Percentiles rank a stretch among this genome's conserved stretches.
Conservation (phyloP, 305 asterid species). For the Solanum chacoense region DNA sequence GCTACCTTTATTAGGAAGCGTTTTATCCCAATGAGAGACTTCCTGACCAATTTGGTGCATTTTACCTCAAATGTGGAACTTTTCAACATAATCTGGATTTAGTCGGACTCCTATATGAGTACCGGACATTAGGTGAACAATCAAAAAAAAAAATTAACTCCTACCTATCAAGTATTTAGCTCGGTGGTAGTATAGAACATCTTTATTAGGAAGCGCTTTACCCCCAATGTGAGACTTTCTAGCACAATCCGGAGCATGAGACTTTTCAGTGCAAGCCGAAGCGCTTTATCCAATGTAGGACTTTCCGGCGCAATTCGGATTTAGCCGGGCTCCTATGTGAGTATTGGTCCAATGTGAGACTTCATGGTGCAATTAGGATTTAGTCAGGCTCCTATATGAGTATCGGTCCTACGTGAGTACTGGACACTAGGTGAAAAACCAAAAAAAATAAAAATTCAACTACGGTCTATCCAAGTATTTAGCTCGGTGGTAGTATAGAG, state of each 20-base stretch:
- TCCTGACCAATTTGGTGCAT: too few species aligned
- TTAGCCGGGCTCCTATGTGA: background rate
- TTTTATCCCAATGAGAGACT: background rate
- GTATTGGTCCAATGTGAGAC: background rate
- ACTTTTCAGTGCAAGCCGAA: background rate
- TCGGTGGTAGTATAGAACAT: background rate
- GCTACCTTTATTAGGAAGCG: background rate
- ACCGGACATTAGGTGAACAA: fast-evolving
- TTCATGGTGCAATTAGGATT: too few species aligned
- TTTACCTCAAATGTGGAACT: background rate
- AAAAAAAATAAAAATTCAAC: too few species aligned
- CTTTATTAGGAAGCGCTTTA: too few species aligned
- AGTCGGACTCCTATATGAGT: background rate
- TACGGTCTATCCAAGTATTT: background rate
- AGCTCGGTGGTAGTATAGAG: background rate
- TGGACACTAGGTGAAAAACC: background rate
- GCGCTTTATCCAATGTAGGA: background rate
- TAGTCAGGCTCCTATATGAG: background rate
- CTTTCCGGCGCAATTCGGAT: fast-evolving
- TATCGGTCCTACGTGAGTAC: background rate
- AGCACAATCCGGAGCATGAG: too few species aligned
- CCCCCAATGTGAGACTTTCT: too few species aligned
- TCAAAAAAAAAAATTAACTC: too few species aligned
- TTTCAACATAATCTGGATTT: background rate
- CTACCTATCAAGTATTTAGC: background rate